Base-by-base conservation (phyloP, 1,284 basidiomycete species). In the Trametes polyzona region DNA sequence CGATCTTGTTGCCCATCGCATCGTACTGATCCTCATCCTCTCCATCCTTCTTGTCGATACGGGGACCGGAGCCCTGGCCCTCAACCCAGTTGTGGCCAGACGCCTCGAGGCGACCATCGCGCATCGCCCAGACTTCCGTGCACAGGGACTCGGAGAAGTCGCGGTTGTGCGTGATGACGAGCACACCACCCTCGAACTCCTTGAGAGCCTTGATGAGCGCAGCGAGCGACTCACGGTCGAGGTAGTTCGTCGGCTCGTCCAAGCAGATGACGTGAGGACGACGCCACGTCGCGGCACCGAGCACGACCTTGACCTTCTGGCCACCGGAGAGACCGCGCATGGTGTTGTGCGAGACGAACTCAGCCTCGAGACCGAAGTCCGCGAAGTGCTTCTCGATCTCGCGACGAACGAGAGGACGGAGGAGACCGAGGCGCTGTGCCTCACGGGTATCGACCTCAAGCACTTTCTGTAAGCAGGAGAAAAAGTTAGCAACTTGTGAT, bases 271-370 rank as follows among this genome's bases (percentile, higher is more conserved):
- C 78, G 82, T 99, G 97, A 59, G 96, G 97, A 67, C 95, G 90
- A 75, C 95, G 94, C 95, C 96, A 98, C 44, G 95, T 98, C 46
- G 96, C 95, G 67, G 96, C 95, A 79, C 95, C 96, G 69, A 98
- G 93, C 24, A 98, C 96, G 69, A 99, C 96, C 87, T 98, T 98
- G 75, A 98, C 96, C 83, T 99, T 99, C 80, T 99, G 97, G 75
- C 97, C 97, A 79, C 97, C 97, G 59, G 95, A 97, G 49, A 98
- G 88, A 87, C 96, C 96, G 62, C 94, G 86, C 94, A 96, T 96
- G 67, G 87, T 89, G 85, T 96, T 96, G 85, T 98, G 95, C 33
- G 93, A 93, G 66, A 96, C 93, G 75, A 97, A 97, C 81, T 96
- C 95, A 62, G 95, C 81, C 80, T 98, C 95, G 71, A 98, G 91